phyloP scores from a whole-genome alignment of 1,284 basidiomycete genomes.

The Rhodofomes roseus region DNA sequence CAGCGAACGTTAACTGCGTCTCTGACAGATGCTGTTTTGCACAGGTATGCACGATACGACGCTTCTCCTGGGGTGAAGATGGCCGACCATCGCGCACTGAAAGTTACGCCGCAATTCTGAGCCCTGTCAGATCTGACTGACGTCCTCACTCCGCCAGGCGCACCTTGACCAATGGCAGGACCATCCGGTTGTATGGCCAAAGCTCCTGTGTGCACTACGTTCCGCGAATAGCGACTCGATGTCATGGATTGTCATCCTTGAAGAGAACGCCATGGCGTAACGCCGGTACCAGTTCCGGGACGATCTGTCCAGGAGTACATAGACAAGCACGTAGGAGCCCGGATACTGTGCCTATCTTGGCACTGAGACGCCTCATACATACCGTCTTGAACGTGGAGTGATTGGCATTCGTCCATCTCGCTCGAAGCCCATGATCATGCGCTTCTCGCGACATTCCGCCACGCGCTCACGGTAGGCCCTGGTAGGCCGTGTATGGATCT shows the following conservation, averaged over 20 bases:
- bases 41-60: not conserved
- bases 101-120: not conserved
- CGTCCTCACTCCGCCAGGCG: not conserved
- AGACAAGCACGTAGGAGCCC: not conserved
- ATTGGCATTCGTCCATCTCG: not conserved
- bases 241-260: not conserved
- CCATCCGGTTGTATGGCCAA: not conserved
- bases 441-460: not conserved
- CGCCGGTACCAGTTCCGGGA: not conserved
- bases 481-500: no score
- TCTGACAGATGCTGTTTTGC: not conserved
- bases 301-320: no score
- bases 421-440: not conserved
- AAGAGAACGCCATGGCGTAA: not conserved
- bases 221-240: not conserved
- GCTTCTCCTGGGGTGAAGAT: not conserved
- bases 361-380: not conserved
- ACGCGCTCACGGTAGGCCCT: no score
- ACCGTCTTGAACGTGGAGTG: not conserved
- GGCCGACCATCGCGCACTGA: not conserved
- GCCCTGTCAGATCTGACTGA: not conserved
- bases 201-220: not conserved
- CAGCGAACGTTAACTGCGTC: not conserved
- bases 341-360: not conserved
- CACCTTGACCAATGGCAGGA: not conserved